Conservation (phyloP, 2,329 filamentous ascomycete genomes). For the Scortechinia acanthostroma region DNA sequence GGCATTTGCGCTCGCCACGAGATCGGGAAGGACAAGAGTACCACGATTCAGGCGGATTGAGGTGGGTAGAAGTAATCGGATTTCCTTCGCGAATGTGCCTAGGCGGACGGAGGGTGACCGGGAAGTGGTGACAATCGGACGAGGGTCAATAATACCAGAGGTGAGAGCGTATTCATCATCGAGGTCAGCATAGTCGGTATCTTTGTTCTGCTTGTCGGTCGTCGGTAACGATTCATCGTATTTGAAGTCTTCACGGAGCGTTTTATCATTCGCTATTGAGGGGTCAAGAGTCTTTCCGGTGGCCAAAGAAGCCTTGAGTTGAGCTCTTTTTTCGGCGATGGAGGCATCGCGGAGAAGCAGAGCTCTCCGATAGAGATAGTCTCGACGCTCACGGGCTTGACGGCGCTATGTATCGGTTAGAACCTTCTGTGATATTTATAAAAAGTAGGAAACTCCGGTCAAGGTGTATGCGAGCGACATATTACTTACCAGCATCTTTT, state of each 20-base stretch:
- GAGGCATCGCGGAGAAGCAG: slow-evolving; percentile 84
- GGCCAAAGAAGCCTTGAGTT: slow-evolving; percentile 78
- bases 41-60: slow-evolving; percentile 84
- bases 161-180: slow-evolving; percentile 88
- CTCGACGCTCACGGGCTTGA: slow-evolving; percentile 71
- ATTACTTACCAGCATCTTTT: slow-evolving; percentile 3
- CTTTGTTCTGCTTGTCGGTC: slow-evolving; percentile 48
- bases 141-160: slow-evolving; percentile 83
- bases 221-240: slow-evolving; percentile 81
- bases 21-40: slow-evolving; percentile 78
- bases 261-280: slow-evolving; percentile 77
- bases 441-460: neutral
- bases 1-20: slow-evolving; percentile 74
- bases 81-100: slow-evolving; percentile 87
- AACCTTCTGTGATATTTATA: neutral
- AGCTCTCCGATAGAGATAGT: slow-evolving; percentile 87
- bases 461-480: neutral
- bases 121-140: slow-evolving; percentile 84
- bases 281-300: slow-evolving; percentile 81
- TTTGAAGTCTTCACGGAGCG: slow-evolving; percentile 78
- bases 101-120: slow-evolving; percentile 79
- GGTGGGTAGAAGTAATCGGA: slow-evolving; percentile 70
- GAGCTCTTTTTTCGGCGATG: slow-evolving; percentile 82
- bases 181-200: slow-evolving; percentile 48
- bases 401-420: neutral